A percentile compares a stretch with the other conserved stretches of the same genome.
These are phyloP conservation scores for Starmerella khaoyaiensis DNA, from an alignment of 805 yeast species.

Conservation along the genomic window DNA sequence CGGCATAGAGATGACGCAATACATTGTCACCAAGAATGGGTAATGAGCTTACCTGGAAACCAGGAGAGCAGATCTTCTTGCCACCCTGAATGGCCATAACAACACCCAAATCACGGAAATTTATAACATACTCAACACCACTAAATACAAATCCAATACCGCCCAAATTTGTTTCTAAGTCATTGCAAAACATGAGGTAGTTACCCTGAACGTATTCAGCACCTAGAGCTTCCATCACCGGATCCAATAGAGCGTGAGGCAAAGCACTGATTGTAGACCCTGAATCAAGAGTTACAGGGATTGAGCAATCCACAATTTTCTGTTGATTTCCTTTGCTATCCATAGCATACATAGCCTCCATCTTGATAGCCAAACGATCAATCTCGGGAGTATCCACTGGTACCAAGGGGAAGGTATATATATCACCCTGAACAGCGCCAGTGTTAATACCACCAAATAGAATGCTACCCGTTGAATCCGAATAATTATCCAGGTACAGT, in stretches of 20 bases:
- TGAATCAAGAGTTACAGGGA: constrained; percentile 17
- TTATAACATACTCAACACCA: constrained; percentile 12
- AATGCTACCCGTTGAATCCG: constrained; percentile 27
- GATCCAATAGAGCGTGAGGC: constrained; percentile 15
- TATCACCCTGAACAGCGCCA: constrained; percentile 42
- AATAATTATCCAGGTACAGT: constrained; percentile 30
- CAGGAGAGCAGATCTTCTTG: constrained; percentile 1
- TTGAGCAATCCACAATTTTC: background rate
- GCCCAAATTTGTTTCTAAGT: background rate
- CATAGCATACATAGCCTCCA: constrained; percentile 5
- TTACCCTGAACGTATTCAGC: constrained; percentile 29
- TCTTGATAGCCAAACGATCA: constrained; percentile 12
- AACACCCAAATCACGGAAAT: constrained; percentile 1
- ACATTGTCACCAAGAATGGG: constrained; percentile 50
- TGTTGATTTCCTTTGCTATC: constrained; percentile 4
- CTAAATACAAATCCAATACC: constrained; percentile 9
- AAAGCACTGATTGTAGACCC: constrained; percentile 20
- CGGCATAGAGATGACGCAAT: constrained; percentile 50
- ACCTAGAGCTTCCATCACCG: constrained; percentile 25
- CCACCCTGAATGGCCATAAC: background rate
- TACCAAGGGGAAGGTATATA: constrained; percentile 20
- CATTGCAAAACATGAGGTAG: constrained; percentile 12
- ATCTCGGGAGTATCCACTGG: constrained; percentile 5
- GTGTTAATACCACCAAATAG: constrained; percentile 39
- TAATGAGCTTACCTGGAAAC: background rate